Conservation (phyloP, 73 alveolate genomes). For the Paraurostyla sp. region DNA sequence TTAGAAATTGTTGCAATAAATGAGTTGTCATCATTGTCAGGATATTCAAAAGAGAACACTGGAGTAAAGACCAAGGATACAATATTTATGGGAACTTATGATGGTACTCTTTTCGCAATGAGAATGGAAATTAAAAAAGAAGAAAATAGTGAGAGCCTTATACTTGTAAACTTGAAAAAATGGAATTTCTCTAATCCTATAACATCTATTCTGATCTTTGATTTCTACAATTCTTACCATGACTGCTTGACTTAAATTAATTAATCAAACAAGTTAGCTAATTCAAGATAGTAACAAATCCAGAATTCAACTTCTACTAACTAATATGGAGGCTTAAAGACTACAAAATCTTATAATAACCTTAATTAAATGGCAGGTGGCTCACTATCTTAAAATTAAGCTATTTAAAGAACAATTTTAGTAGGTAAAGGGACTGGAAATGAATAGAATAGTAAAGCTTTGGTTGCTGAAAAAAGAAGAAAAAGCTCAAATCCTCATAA, state of each 20-base stretch:
- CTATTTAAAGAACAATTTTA: background rate
- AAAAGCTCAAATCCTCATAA: background rate
- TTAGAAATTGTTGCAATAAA: conserved; percentile 6
- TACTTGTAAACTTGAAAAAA: background rate
- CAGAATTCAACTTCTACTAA: too few species aligned
- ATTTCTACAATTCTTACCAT: background rate
- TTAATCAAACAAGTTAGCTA: too few species aligned
- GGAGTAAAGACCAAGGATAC: conserved; percentile 41
- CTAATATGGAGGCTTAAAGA: background rate
- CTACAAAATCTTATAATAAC: too few species aligned
- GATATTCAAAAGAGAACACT: too few species aligned
- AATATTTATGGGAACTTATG: conserved; percentile 57
- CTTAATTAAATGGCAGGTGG: too few species aligned
- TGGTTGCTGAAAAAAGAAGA: too few species aligned
- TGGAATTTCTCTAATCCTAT: conserved; percentile 50
- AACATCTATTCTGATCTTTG: background rate
- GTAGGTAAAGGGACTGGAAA: conserved; percentile 33
- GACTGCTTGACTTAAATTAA: too few species aligned
- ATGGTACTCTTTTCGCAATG: conserved; percentile 12
- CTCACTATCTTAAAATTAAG: too few species aligned
- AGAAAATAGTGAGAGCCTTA: background rate
- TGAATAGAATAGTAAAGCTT: background rate
- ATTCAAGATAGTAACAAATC: too few species aligned
- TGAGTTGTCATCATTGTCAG: too few species aligned
- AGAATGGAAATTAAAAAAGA: conserved; percentile 38